Base-by-base conservation (phyloP, 345 rosid genomes). In the Brassica carinata region DNA sequence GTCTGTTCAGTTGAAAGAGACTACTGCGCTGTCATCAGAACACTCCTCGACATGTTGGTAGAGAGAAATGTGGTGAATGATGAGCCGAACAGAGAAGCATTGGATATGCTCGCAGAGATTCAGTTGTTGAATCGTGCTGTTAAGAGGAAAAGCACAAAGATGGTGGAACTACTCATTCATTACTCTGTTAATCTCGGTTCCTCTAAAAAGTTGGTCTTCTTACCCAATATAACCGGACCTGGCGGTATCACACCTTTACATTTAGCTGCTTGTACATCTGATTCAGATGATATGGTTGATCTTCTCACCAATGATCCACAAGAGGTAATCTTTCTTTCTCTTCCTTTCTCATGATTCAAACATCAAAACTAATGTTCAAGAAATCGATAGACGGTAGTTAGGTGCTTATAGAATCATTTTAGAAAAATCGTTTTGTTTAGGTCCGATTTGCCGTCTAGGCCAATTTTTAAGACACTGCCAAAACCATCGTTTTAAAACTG, bases 171-270 rank as follows among this genome's bases (percentile, higher is more conserved):
- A 78, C 92, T 94, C 6, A 63, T 92, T 59, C 84, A 82, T 69
- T 94, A 89, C 81, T 81, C 77, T 6, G 14, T 85, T 29, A 67
- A 29, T 51, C 72, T 62, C 13, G 77, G 53, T 67, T 71, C 81
- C 77, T 74, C 87, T 0, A 85, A 31, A 73, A 85, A 13, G 3
- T 89, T 83, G 7, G 78, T 94, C 17, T 94, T 94, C 85, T 83
- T 86, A 38, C 92, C 98, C 23, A 86, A 87, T 76, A 79, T 85
- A 72, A 83, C 59, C 14, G 96, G 97, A 31, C 89, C 97, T 26
- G 96, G 92, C 55, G 94, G 92, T 67, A 84, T 92, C 81, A 88
- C 98, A 29, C 94, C 98, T 40, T 82, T 94, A 30, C 98, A 94
- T 85, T 83, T 92, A 86, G 96, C 96, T 81, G 97, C 98, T 64